Base-by-base conservation (phyloP, 1,139 yeast genomes). In the Blastobotrys illinoisensis region DNA sequence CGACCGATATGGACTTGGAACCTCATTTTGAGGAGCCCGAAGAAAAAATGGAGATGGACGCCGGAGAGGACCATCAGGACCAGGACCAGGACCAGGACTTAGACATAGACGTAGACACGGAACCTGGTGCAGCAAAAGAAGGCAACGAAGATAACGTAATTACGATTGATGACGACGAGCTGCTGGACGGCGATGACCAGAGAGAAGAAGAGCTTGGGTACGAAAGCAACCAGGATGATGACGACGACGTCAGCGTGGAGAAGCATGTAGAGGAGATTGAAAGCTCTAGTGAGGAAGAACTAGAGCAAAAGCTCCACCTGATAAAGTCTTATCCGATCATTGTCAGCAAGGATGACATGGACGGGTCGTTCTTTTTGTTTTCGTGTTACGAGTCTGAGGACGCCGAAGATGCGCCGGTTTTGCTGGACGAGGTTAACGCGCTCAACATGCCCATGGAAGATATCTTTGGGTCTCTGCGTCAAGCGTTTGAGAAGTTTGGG, bases 391-490 rank as follows among this genome's bases (percentile, higher is more conserved):
- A 24, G 19, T 46, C 48, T 23, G 48, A 46, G 19, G 26, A 46
- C 13, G 44, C 9, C 3, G 49, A 14, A 3, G 43, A 16, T 28
- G 44, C 40, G 40, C 40, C 40, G 40, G 40, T 32, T 11, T 32
- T 32, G 16, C 16, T 32, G 40, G 40, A 32, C 16, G 23, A 32
- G 21, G 44, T 24, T 9, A n/a, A n/a, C 40, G 40, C 40, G 16
- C 40, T 32, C 16, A 32, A 11, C 16, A 19, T 36, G 48, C 44
- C 48, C 13, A 20, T 47, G 47, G 49, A 47, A 47, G 48, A 48
- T 3, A 36, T 64, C n/a, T 64, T 63, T 48, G 50, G 51, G 1
- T 44, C 53, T 3, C 50, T 64, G 28, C 57, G 66, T 18, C 58
- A 55, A 9, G 50, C 53, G 21, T 54, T 64, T 23, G 54, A 51